Evolutionary conservation across 805 yeast species (phyloP), one percentile per base, ranked within the genome.

Genomic region (Groenewaldozyma salmanticensis): DNA sequence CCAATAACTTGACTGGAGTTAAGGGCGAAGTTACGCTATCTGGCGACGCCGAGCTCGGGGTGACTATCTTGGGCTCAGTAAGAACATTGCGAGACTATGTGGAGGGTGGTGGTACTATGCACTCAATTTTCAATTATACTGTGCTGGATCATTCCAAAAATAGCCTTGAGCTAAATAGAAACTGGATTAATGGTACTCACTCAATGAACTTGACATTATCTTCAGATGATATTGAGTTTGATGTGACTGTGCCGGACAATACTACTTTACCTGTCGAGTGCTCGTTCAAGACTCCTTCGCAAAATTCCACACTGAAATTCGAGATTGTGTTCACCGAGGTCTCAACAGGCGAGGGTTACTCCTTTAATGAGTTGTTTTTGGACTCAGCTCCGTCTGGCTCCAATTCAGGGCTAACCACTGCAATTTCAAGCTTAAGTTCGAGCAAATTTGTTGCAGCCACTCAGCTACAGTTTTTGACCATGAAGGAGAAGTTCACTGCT

Each of bases 101-200:
- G n/a, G 42, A 39, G 27, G 42, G 42, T 9, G 34, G 38, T 21
- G 42, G 42, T 16, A 19, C 34, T 21, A 39, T 39, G 42, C 42
- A 39, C 21, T 21, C 21, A 15, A 39, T 39, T 15, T 39, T 39
- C 42, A 39, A 39, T 33, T 39, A 39, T 21, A 39, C 42, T 15
- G 11, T 39, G 22, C 32, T 33, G n/a, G 24, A 34, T 38, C 22
- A 39, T 34, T 27, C 20, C 20, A 21, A 40, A 9, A 33, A 22
- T 24, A 21, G 21, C 11, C 27, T 39, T 6, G 21, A 37, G 6
- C 24, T 39, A 15, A 29, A 39, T 21, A 20, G 39, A 13, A 13
- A 34, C 7, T 39, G 42, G 42, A 39, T 39, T 27, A 39, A 39
- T 22, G 42, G 42, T 5, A 39, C 42, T 6, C 21, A 33, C 33